Evolutionary conservation across 2,329 filamentous ascomycete species (phyloP).

Genomic region (Sclerotinia spermophila): DNA sequence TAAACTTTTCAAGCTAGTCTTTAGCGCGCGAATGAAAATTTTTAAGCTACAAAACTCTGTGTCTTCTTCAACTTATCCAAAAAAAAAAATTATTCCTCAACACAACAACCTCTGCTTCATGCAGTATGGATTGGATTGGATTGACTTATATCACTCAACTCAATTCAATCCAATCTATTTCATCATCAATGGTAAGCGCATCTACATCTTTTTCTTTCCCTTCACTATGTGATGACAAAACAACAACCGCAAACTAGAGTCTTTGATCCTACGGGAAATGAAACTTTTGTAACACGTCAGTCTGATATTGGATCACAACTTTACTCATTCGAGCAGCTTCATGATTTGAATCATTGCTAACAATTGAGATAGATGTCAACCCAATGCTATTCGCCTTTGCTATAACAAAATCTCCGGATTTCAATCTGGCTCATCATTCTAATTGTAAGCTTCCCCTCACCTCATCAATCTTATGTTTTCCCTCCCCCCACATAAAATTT

Average conservation of each 20-base stretch:
- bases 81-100: conserved; percentile 7
- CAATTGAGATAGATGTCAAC: conserved; percentile 13
- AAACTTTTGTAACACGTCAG: conserved; percentile 91
- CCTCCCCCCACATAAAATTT: conserved; percentile 9
- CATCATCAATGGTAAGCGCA: conserved; percentile 28
- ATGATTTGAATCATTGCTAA: conserved; percentile 8
- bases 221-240: conserved; percentile 69
- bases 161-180: not conserved
- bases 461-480: not conserved
- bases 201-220: conserved; percentile 23
- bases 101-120: conserved; percentile 23
- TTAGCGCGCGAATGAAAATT: conserved; percentile 11
- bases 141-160: not conserved
- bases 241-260: conserved; percentile 93
- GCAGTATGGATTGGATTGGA: conserved; percentile 19
- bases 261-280: conserved; percentile 84
- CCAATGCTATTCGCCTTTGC: not conserved
- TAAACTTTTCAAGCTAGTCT: conserved; percentile 1
- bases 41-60: conserved; percentile 15
- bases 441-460: conserved; percentile 5
- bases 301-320: conserved; percentile 56
- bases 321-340: not conserved
- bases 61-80: not conserved
- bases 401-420: no score
- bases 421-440: not conserved